Evolutionary conservation across 1,284 basidiomycete species (phyloP).

Genomic region (Sanghuangporus sanghuang): DNA sequence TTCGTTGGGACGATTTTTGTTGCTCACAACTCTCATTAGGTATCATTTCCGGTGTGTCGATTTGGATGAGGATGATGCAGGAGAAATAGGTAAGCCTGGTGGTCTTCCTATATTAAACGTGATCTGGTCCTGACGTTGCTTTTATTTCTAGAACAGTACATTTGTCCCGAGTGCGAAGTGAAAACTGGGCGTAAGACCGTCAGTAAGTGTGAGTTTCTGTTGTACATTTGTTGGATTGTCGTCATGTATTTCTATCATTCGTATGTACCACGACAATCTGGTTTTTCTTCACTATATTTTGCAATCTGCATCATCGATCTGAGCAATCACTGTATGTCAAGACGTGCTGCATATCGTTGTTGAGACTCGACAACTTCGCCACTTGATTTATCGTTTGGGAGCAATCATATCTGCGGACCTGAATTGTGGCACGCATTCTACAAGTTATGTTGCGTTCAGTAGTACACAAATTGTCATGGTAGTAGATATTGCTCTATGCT

Average conservation of each 20-base stretch:
- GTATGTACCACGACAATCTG: slow-evolving; percentile 14
- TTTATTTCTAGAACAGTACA: slow-evolving; percentile 49
- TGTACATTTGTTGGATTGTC: slow-evolving; percentile 20
- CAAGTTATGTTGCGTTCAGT: not conserved
- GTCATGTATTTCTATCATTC: slow-evolving; percentile 15
- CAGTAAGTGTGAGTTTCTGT: slow-evolving; percentile 62
- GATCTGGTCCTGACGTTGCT: slow-evolving; percentile 12
- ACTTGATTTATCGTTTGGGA: not conserved
- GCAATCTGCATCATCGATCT: slow-evolving; percentile 5
- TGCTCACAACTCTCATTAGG: slow-evolving; percentile 37
- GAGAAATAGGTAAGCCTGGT: slow-evolving; percentile 64
- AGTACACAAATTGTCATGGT: not conserved
- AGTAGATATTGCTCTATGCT: not conserved
- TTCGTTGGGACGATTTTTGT: not conserved
- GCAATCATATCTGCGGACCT: not conserved
- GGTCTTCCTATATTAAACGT: not conserved
- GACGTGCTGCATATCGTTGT: slow-evolving; percentile 7
- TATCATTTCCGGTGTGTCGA: slow-evolving; percentile 70
- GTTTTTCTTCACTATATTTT: slow-evolving; percentile 4
- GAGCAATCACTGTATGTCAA: slow-evolving; percentile 7
- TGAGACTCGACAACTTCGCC: not conserved
- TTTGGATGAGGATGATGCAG: slow-evolving; percentile 54
- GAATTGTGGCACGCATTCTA: not conserved
- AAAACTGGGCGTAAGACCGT: slow-evolving; percentile 61
- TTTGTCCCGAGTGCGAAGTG: slow-evolving; percentile 63